Evolutionary conservation across 768 basidiomycete species (phyloP), one percentile per base, ranked within the genome.

Genomic region (Clavulina sp.): DNA sequence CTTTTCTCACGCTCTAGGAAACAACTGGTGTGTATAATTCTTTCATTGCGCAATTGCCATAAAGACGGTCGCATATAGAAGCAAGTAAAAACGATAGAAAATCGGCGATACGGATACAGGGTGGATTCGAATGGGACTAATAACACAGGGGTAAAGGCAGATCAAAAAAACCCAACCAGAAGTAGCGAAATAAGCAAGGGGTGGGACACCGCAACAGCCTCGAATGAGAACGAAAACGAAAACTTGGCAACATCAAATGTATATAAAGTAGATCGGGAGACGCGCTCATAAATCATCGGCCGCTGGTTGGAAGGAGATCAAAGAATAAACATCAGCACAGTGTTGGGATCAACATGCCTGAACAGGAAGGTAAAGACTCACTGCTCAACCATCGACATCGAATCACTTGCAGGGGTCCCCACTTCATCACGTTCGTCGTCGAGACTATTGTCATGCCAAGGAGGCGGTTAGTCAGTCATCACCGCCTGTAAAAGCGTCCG

Each of bases 361-460:
- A 38, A 13, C 36, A 13, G 36, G 36, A 13, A 38, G 21, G 13
- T 13, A 38, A 38, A 13, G 36, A 1, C 1, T 13, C 36, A 38
- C 36, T 38, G 36, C 3, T 18, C 48, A 53, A 28, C 28, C 13
- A 53, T 24, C n/a, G 34, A 31, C 19, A 44, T 34, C 23, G 13
- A 19, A 19, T 51, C 32, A 56, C 18, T 29, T 23, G 48, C 5
- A 48, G 51, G 23, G 52, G 70, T 76, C 16, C 78, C 73, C 18
- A 70, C 69, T 7, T 71, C 78, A 58, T 83, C 80, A 58, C 77
- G 66, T 62, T 80, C 80, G 60, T 82, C 80, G 64, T 82, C 77
- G 63, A 81, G 68, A 63, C 78, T 78, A 38, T 16, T 33, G 18
- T 13, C 29, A 5, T n/a, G n/a, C n/a, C n/a, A n/a, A n/a, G n/a